A percentile compares a stretch with the other conserved stretches of the same genome.
phyloP scores from a whole-genome alignment of 257 asterid genomes.

The Misopates orontium region DNA sequence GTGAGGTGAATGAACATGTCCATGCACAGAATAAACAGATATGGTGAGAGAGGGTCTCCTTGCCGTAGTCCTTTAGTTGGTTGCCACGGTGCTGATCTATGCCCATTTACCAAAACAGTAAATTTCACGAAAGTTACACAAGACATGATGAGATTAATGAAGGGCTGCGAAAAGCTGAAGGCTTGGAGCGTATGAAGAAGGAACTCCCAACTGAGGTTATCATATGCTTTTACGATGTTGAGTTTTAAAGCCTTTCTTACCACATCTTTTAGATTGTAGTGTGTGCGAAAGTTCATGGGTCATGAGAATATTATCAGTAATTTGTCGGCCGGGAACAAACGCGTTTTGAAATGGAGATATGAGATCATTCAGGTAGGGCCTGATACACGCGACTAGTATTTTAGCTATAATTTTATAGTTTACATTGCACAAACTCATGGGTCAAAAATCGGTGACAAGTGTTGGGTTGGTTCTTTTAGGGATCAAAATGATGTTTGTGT shows the following conservation, averaged over 20 bases:
- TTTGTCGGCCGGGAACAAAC: background rate
- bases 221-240: too few species aligned
- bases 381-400: too few species aligned
- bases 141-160: background rate
- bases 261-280: background rate
- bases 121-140: background rate
- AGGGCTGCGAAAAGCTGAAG: background rate
- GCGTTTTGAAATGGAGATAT: background rate
- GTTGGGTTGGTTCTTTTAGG: too few species aligned
- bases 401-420: too few species aligned
- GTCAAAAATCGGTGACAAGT: too few species aligned
- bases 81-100: background rate
- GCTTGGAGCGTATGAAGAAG: background rate
- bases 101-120: background rate
- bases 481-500: too few species aligned
- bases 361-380: background rate
- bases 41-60: background rate
- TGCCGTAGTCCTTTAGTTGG: background rate
- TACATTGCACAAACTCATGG: too few species aligned
- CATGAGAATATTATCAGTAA: background rate
- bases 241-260: too few species aligned
- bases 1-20: too few species aligned
- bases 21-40: background rate
- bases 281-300: background rate
- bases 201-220: too few species aligned